Evolutionary conservation across 257 asterid species (phyloP).

Genomic region (Solanum raphanifolium): DNA sequence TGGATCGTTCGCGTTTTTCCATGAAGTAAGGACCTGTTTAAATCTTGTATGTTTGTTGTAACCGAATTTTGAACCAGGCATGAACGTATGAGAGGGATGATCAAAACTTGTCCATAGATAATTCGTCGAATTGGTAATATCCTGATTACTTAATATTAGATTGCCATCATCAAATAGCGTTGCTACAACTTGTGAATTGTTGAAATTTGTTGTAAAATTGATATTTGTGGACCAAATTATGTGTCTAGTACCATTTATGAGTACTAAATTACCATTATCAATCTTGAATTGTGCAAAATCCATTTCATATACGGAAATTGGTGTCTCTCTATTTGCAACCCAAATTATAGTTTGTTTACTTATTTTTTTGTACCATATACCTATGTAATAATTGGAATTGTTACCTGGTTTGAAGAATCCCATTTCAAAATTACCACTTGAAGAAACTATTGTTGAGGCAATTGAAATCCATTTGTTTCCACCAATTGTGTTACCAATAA

Average conservation of each 20-base stretch:
- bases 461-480: neutral
- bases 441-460: neutral
- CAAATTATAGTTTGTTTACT: neutral
- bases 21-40: neutral
- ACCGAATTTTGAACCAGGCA: neutral
- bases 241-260: neutral
- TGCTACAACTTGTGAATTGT: neutral
- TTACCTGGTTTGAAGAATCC: slow-evolving; percentile 3
- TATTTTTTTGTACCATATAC: neutral
- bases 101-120: neutral
- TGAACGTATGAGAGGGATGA: neutral
- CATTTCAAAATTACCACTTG: neutral
- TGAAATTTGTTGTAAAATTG: neutral
- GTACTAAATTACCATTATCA: neutral
- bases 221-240: slow-evolving; percentile 1
- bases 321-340: neutral
- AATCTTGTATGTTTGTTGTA: neutral
- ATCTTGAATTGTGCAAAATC: neutral
- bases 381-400: neutral
- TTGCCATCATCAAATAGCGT: neutral
- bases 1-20: neutral
- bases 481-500: neutral
- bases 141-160: neutral
- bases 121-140: neutral
- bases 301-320: neutral